Evolutionary conservation across 495 filamentous ascomycete genomes (phyloP), one percentile per base, ranked within the genome.

Genomic region (Trichocladium uniseriatum): DNA sequence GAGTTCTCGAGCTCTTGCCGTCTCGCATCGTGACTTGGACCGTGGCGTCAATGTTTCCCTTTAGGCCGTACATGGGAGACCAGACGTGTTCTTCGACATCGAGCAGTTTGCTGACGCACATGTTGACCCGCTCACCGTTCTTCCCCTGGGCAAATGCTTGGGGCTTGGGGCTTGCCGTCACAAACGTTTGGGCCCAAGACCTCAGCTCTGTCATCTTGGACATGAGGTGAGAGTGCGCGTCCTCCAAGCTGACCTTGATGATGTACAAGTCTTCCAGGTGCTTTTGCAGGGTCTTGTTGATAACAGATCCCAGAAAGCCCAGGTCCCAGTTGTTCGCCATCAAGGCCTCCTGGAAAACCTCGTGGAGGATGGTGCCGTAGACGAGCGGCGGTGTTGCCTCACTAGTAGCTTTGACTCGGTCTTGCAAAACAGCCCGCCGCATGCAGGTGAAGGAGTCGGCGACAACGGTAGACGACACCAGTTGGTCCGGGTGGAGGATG

Each of bases 41-140:
- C 5, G 92, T 97, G n/a, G 92, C 92, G 69, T 98, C 92, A 48
- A 98, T 88, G 62, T 95, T 97, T 27, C 92, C 92, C 68, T 98
- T 97, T 6, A 98, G 74, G 0, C 92, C 92, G 60, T 91, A 97
- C 81, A 87, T 88, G 6, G 92, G 92, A 14, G 92, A 96, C 92
- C 90, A 96, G 32, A 96, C 78, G 58, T 96, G 90, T 64, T 98
- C 92, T 65, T 98, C 92, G 18, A 97, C 87, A 59, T 95, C 92
- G 36, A 98, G 81, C 29, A 98, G 70, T 61, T 95, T 96, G 63
- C 80, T 95, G 54, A 98, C 80, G 57, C 83, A 88, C 74, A 96
- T 81, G 37, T 77, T 80, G 11, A 86, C 78, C 42, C 64, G 71
- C 55, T 84, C 74, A 29, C 82, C 83, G 54, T 87, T 84, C 35